Evolutionary conservation across 2,329 filamentous ascomycete genomes (phyloP).

Genomic region (Ophiostoma angusticollis): DNA sequence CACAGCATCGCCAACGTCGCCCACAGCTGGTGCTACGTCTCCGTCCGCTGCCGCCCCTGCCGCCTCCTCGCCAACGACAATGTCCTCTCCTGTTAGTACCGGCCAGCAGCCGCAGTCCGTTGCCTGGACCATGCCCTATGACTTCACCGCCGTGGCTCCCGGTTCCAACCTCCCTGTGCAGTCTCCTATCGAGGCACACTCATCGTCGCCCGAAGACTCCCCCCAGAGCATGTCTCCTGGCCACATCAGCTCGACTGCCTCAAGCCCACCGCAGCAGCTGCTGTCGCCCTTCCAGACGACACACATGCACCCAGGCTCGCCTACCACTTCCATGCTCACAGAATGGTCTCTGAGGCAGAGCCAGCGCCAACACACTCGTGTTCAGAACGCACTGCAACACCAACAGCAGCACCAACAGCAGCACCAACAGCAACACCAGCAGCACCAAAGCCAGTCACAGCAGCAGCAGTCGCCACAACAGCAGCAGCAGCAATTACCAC

Average conservation of each 20-base stretch:
- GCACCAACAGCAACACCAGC: conserved; percentile 18
- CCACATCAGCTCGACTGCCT: conserved; percentile 34
- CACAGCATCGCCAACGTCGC: conserved; percentile 20
- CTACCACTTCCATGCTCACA: conserved; percentile 35
- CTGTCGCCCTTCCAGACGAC: conserved; percentile 42
- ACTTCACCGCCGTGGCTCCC: conserved; percentile 26
- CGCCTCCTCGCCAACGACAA: conserved; percentile 23
- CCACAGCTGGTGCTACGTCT: conserved; percentile 17
- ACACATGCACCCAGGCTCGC: conserved; percentile 35
- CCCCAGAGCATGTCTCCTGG: conserved; percentile 34
- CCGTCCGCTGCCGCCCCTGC: conserved; percentile 24
- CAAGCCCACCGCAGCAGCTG: conserved; percentile 41
- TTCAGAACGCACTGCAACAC: conserved; percentile 28
- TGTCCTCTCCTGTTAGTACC: conserved; percentile 25
- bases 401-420: conserved; percentile 30
- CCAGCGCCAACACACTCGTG: conserved; percentile 35
- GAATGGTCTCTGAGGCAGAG: conserved; percentile 51
- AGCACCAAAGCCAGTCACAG: conserved; percentile 22
- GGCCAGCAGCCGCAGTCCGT: conserved; percentile 26
- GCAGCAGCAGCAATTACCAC: conserved; percentile 29
- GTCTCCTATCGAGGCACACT: conserved; percentile 29
- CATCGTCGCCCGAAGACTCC: conserved; percentile 40
- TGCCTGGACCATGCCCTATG: conserved; percentile 39
- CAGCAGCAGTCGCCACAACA: conserved; percentile 32
- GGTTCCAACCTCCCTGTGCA: conserved; percentile 20